These are phyloP conservation scores for Seminavis robusta DNA, from an alignment of 108 stramenopile species.

Conservation along the genomic window DNA sequence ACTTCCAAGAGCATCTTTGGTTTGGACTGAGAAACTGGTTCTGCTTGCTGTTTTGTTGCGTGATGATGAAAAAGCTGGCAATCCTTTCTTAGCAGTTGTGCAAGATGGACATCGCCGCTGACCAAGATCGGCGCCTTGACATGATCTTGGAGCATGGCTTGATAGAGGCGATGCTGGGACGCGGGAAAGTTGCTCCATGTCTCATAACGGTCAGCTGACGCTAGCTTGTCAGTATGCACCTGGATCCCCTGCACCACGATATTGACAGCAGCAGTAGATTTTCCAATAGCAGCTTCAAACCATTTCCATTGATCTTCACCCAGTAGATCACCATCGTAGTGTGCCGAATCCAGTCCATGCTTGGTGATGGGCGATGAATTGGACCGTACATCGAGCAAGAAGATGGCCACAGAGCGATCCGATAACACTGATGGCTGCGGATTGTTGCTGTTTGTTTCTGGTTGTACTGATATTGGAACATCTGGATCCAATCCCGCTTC, in stretches of 20 bases:
- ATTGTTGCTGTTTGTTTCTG: neutral
- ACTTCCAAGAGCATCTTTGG: constrained; percentile 72
- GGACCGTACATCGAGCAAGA: constrained; percentile 50
- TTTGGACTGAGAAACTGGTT: neutral
- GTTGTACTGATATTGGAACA: constrained; percentile 14
- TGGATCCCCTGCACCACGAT: constrained; percentile 69
- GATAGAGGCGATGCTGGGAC: constrained; percentile 57
- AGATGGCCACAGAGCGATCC: constrained; percentile 39
- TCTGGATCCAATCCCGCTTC: constrained; percentile 79
- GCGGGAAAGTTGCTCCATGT: constrained; percentile 68
- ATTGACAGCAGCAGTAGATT: constrained; percentile 57
- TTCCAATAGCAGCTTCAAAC: constrained; percentile 44
- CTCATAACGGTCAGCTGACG: constrained; percentile 58
- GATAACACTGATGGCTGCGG: constrained; percentile 16
- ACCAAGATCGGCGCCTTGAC: constrained; percentile 60
- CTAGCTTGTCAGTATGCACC: constrained; percentile 59
- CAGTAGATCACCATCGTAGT: constrained; percentile 47
- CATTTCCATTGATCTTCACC: constrained; percentile 74
- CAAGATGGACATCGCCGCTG: constrained; percentile 81
- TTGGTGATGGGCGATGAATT: constrained; percentile 59
- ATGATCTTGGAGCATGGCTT: constrained; percentile 56
- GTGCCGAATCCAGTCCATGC: neutral
- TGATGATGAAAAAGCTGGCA: constrained; percentile 14
- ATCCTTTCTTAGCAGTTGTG: constrained; percentile 66
- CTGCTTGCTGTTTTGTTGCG: neutral